These are phyloP conservation scores for Sequoiadendron giganteum DNA, from an alignment of 75 land plant genomes.

Conservation along the genomic window DNA sequence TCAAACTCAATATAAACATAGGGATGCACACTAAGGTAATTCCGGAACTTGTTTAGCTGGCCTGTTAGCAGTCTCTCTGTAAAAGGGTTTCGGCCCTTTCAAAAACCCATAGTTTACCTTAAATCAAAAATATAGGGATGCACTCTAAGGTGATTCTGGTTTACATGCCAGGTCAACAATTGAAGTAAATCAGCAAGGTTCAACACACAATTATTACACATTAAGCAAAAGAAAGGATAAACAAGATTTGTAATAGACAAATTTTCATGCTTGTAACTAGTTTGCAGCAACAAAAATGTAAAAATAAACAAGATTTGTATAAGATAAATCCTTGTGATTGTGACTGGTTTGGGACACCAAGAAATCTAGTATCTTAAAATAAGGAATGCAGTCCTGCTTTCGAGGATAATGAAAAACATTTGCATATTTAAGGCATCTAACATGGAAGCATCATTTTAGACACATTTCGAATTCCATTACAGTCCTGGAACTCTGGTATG, in stretches of 20 bases:
- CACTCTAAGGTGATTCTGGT: no score
- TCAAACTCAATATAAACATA: neutral
- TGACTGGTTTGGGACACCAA: neutral
- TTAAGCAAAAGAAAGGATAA: neutral
- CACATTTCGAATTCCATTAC: neutral
- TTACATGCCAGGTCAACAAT: neutral
- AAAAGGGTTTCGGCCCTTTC: no score
- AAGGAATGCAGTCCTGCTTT: neutral
- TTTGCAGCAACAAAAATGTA: neutral
- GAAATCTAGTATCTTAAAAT: neutral
- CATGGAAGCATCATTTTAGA: neutral
- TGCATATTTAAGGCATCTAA: neutral
- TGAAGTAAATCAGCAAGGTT: neutral
- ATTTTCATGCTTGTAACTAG: neutral
- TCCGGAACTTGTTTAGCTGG: neutral
- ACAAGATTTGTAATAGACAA: neutral
- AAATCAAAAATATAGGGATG: no score
- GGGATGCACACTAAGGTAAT: neutral
- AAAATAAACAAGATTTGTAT: neutral
- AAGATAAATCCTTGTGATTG: neutral
- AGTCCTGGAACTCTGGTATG: neutral
- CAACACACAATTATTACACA: neutral
- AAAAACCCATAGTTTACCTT: no score
- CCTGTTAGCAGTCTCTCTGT: no score
- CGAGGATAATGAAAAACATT: neutral